Evolutionary conservation across 1,284 basidiomycete species (phyloP).

Genomic region (Ceraceosorus guamensis): DNA sequence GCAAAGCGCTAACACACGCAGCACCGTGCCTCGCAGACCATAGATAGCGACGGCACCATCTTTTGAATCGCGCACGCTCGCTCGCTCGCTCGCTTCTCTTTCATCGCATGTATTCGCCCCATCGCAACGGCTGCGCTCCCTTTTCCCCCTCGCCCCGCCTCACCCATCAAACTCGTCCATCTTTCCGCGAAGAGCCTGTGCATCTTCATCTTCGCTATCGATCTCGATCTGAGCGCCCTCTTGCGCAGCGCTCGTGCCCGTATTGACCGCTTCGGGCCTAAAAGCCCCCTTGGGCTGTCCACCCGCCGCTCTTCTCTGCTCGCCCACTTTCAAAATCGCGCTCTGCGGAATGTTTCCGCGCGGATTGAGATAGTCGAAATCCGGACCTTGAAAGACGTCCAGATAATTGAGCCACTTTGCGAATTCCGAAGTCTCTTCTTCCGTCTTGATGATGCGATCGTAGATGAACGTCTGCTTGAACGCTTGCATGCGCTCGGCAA

Average conservation of each 20-base stretch:
- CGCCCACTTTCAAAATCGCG: slow-evolving; percentile 51
- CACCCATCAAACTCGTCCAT: too few relatives aligned
- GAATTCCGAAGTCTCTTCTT: slow-evolving; percentile 64
- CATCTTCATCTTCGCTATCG: too few relatives aligned
- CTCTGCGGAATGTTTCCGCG: slow-evolving; percentile 48
- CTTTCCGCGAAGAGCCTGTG: too few relatives aligned
- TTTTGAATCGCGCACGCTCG: too few relatives aligned
- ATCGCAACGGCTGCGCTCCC: too few relatives aligned
- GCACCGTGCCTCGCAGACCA: not conserved
- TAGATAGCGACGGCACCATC: slow-evolving; percentile 12
- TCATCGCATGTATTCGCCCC: too few relatives aligned
- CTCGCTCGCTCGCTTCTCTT: too few relatives aligned
- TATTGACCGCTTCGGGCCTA: too few relatives aligned
- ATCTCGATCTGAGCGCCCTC: too few relatives aligned
- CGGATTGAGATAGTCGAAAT: slow-evolving; percentile 49
- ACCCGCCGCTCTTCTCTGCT: slow-evolving; percentile 61
- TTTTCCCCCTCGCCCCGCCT: too few relatives aligned
- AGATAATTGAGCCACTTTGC: slow-evolving; percentile 50
- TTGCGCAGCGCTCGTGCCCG: too few relatives aligned
- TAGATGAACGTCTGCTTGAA: slow-evolving; percentile 46
- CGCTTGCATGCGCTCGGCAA: slow-evolving; percentile 21
- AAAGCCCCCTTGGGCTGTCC: slow-evolving; percentile 60
- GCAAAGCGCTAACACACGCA: not conserved
- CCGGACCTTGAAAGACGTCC: slow-evolving; percentile 32
- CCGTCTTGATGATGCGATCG: slow-evolving; percentile 55